These are phyloP conservation scores for Psilocybe tampanensis DNA, from an alignment of 768 basidiomycete genomes.

Conservation along the genomic window DNA sequence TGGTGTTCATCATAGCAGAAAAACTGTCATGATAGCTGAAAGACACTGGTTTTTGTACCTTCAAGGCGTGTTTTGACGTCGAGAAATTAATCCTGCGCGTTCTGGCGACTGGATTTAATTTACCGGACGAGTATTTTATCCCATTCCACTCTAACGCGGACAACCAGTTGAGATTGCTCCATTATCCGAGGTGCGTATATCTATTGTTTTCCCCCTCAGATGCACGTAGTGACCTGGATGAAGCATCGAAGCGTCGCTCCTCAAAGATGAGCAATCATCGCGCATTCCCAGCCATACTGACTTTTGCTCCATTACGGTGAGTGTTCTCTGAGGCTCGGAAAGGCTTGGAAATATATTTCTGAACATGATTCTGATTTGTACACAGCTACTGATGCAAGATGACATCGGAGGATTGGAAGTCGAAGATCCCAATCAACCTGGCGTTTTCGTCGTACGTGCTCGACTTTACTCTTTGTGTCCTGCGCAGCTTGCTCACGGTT, in stretches of 20 bases:
- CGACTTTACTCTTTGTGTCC: not conserved
- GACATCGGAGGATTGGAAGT: conserved; percentile 63
- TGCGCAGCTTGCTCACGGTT: no score
- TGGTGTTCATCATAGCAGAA: conserved; percentile 16
- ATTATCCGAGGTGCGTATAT: conserved; percentile 45
- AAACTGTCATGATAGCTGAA: no score
- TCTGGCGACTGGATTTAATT: conserved; percentile 46
- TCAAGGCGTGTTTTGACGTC: conserved; percentile 42
- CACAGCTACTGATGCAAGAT: conserved; percentile 56
- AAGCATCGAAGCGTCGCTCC: conserved; percentile 33
- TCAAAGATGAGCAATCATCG: conserved; percentile 38
- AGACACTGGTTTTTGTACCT: not conserved
- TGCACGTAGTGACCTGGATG: not conserved
- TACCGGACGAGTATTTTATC: conserved; percentile 47
- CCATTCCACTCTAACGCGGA: conserved; percentile 43
- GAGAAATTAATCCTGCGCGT: conserved; percentile 48
- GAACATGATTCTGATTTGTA: not conserved
- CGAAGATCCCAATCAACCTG: conserved; percentile 52
- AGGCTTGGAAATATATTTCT: not conserved
- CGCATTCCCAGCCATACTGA: conserved; percentile 56
- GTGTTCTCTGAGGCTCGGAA: conserved; percentile 1
- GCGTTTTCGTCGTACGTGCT: conserved; percentile 36
- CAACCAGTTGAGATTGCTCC: conserved; percentile 59
- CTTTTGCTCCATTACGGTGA: conserved; percentile 54
- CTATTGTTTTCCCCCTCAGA: no score